Evolutionary conservation across 2,329 filamentous ascomycete species (phyloP), one percentile per base, ranked within the genome.

Genomic region (Blastomyces emzantsi): DNA sequence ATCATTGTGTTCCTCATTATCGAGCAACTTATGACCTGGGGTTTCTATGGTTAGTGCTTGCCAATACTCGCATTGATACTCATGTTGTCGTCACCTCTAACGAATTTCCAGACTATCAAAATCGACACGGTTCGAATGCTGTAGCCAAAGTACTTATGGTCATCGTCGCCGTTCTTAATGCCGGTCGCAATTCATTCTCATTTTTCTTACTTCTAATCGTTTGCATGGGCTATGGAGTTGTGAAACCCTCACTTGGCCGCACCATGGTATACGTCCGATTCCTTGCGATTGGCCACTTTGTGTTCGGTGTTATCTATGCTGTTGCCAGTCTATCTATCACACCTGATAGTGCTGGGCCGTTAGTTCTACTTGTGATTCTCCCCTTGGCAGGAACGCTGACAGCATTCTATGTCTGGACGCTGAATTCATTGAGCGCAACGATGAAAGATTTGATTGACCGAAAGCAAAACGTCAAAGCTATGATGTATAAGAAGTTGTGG

Each of bases 401-500:
- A 22, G 92, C 90, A 13, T 99, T 99, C 77, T 99, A 99, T 76
- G 90, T 99, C 66, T 99, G 94, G 94, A 99, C 94, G 0, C 83
- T 99, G 67, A 97, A 97, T 79, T 95, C 92, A 28, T 83, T 99
- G 64, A 96, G 93, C 75, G 82, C 88, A 64, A 99, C 94, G 0
- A 93, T 97, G 80, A 97, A 97, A 78, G 93, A 97, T 71, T 83
- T 99, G n/a, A 84, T 89, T 63, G 90, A 96, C 72, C 88, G 94
- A 68, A 97, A 96, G 78, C 94, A 99, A 78, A 88, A 90, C 70
- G 88, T 89, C 70, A 99, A 99, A 75, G 91, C 92, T 58, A 77
- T 85, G 77, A 99, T 99, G 95, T 99, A 97, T 79, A 92, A 90
- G 79, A 96, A 95, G 76, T 85, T 99, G 17, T 99, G 95, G 92